phyloP scores from a whole-genome alignment of 306 rosid genomes.

The Cucurbita pepo region DNA sequence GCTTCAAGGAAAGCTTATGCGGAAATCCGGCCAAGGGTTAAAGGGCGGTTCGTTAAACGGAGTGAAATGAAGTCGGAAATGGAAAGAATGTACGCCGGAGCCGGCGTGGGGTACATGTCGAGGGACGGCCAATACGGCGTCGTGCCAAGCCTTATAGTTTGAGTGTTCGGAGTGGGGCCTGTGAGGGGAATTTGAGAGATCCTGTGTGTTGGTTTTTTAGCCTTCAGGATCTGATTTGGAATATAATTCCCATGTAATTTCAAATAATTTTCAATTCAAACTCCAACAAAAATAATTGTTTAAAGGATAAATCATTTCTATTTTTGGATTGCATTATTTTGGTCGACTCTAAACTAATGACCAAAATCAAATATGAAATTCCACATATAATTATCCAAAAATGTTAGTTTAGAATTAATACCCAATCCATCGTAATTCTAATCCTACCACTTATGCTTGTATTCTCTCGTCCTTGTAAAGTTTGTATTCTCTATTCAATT shows the following conservation, averaged over 20 bases:
- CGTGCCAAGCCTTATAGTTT: constrained; percentile 58
- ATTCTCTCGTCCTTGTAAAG: too few species aligned
- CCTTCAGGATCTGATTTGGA: background rate
- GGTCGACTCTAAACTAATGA: too few species aligned
- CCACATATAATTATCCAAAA: too few species aligned
- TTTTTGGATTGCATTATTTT: too few species aligned
- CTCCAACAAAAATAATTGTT: background rate
- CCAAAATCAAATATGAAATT: too few species aligned
- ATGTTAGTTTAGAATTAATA: too few species aligned
- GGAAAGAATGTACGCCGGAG: constrained; percentile 26
- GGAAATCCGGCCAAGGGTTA: constrained; percentile 69
- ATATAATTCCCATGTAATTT: background rate
- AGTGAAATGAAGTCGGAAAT: constrained; percentile 27
- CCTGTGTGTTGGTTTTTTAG: background rate
- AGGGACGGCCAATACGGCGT: constrained; percentile 59
- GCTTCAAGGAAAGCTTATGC: constrained; percentile 79
- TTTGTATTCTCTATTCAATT: too few species aligned
- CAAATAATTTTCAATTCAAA: background rate
- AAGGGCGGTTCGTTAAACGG: constrained; percentile 76
- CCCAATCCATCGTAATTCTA: too few species aligned
- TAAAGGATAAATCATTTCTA: background rate
- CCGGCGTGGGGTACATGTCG: constrained; percentile 2
- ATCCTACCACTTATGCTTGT: too few species aligned
- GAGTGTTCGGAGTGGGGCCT: background rate
- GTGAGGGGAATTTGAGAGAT: background rate